Evolutionary conservation across 169 alveolate genomes (phyloP), one percentile per base, ranked within the genome.

Genomic region (Plasmodium gaboni): DNA sequence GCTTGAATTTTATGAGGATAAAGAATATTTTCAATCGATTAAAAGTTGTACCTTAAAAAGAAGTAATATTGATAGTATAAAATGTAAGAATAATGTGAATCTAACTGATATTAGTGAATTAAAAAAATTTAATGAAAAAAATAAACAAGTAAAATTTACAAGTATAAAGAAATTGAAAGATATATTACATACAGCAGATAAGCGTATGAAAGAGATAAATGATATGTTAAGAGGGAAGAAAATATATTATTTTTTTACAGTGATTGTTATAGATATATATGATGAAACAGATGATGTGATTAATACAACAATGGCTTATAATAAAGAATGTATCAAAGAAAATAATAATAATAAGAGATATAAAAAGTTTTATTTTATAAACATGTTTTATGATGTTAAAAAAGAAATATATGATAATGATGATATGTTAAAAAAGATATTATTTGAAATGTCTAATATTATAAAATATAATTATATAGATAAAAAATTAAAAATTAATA

Each of bases 11-110:
- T 83, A 48, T 38, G 91, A 68, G 2, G 44, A 68, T 83, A 53
- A 15, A n/a, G 73, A 55, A 28, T 55, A 83, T 83, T 67, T 68
- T 32, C 71, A 83, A 67, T 68, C 51, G 59, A 83, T 67, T 55
- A 83, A 67, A 83, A 83, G 91, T 42, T 83, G 85, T 24, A 59
- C 91, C 4, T 83, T 83, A 67, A 83, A 68, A 61, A 17, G 73
- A n/a, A 83, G 67, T 53, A 68, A 26, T 22, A 64, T 28, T 26
- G 64, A 42, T 38, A 53, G 38, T 32, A 61, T 12, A 4, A 51
- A 28, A 28, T n/a, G 38, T 68, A 48, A 53, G 10, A 51, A 4
- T 38, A 50, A 80, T 28, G 26, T 2, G 1, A 69, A 68, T 26
- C 10, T 42, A 12, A n/a, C 70, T 51, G 57, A 2, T n/a, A 38